These are phyloP conservation scores for Neopestalotiopsis rosae DNA, from an alignment of 2,329 filamentous ascomycete genomes.

Conservation along the genomic window DNA sequence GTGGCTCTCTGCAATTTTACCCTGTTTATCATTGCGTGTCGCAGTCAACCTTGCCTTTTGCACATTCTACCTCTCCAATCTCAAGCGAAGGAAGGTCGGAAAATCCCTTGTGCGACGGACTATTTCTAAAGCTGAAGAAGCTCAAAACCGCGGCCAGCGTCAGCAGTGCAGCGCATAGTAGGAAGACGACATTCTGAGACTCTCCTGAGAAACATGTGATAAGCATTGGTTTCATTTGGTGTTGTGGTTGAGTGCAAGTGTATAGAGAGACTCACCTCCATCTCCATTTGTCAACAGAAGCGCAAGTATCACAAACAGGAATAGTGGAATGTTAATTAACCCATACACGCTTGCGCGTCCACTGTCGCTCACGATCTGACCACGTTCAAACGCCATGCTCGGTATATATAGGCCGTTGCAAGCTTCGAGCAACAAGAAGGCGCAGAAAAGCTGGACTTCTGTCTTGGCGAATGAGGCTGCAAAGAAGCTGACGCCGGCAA, in stretches of 20 bases:
- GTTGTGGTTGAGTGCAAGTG: background rate
- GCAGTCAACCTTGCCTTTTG: background rate
- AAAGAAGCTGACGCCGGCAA: conserved; percentile 30
- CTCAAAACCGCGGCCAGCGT: conserved; percentile 27
- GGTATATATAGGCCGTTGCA: conserved; percentile 41
- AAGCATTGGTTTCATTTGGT: background rate
- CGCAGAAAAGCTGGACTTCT: conserved; percentile 31
- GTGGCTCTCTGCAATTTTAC: background rate
- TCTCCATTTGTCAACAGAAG: conserved; percentile 42
- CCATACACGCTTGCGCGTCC: conserved; percentile 36
- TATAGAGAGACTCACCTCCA: conserved; percentile 22
- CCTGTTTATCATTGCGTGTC: background rate
- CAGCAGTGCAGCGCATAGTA: conserved; percentile 29
- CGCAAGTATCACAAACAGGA: conserved; percentile 59
- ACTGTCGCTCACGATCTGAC: conserved; percentile 34
- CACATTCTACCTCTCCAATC: background rate
- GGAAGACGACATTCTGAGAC: conserved; percentile 27
- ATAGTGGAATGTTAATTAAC: conserved; percentile 55
- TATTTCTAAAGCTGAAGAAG: conserved; percentile 19
- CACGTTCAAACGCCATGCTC: conserved; percentile 37
- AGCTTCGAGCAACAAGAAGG: conserved; percentile 37
- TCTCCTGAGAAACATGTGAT: conserved; percentile 18
- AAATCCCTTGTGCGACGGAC: background rate
- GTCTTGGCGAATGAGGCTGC: conserved; percentile 24
- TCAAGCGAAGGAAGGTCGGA: background rate